Evolutionary conservation across 371 early-diverging fungal species (phyloP).

Genomic region (Rhizopus microsporus): DNA sequence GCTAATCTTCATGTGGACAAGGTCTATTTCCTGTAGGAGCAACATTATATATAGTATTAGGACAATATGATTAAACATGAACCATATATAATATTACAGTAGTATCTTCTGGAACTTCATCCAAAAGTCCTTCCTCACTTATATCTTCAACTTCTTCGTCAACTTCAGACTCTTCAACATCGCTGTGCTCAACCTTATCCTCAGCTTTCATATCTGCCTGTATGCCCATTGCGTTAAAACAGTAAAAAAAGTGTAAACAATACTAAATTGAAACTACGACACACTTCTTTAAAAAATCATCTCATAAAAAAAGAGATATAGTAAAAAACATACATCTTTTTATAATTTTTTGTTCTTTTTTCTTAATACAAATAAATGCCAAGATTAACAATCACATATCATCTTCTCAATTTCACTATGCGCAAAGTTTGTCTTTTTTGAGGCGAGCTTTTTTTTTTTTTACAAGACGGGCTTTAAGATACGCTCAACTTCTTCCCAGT

Average conservation of each 20-base stretch:
- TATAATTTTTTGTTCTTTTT: not conserved
- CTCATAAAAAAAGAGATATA: not conserved
- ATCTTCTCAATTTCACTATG: not conserved
- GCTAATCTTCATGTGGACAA: slow-evolving; percentile 76
- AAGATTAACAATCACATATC: not conserved
- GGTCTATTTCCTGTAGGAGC: slow-evolving; percentile 69
- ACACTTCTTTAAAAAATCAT: too few relatives aligned
- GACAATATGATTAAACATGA: not conserved
- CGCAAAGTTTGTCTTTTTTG: not conserved
- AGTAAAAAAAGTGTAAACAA: too few relatives aligned
- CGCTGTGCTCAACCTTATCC: slow-evolving; percentile 12
- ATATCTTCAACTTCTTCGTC: slow-evolving; percentile 22
- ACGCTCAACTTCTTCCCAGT: slow-evolving; percentile 72
- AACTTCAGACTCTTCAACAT: slow-evolving; percentile 26
- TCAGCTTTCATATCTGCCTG: not conserved
- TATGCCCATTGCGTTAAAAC: not conserved
- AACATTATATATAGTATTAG: not conserved
- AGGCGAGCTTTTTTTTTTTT: not conserved
- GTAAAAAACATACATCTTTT: not conserved
- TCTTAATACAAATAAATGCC: not conserved
- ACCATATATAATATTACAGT: slow-evolving; percentile 18
- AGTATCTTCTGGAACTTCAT: slow-evolving; percentile 44
- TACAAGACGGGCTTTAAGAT: slow-evolving; percentile 58
- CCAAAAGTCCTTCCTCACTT: slow-evolving; percentile 32
- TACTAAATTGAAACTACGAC: too few relatives aligned